Base-by-base conservation (phyloP, 257 asterid genomes). In the Fraxinus cuspidata region DNA sequence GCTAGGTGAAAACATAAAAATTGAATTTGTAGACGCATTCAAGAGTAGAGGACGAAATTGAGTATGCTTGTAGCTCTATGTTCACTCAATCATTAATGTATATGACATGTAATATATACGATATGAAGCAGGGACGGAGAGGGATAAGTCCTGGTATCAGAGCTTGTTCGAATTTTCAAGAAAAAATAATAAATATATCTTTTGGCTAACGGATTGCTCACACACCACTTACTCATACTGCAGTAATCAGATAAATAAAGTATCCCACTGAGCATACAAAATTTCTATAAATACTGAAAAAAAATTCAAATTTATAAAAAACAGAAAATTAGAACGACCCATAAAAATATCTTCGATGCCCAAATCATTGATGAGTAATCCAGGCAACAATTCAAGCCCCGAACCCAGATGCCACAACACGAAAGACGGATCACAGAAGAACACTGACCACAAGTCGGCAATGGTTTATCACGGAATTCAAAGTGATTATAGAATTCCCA, bases 361-460 rank as follows among this genome's bases (percentile, higher is more conserved):
- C 84, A 70, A 56, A 84, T 80, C 85, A 76, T 29, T 67, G 68
- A 28, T 66, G 19, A 25, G 70, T 70, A 79, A 79, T 77, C 71
- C 13, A 27, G 47, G 69, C 51, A 71, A 68, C 42, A 44, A 51
- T 53, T 18, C 11, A 53, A 53, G 27, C 28, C 64, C 11, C 64
- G 72, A 77, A 69, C 65, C 70, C 76, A 83, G 70, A 53, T 44
- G 68, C 60, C 18, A 83, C 34, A 1, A 12, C 69, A 63, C 69
- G n/a, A 27, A 23, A 63, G 19, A 27, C 18, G 86, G 86, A 84
- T 82, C 88, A 81, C 64, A 40, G 19, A 76, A 23, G 72, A 3
- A 21, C 58, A n/a, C 67, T 2, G 25, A 69, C 79, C 69, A 63
- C 73, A 82, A 84, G 76, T 71, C 76, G 66, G 23, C 38, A 71